These are phyloP conservation scores for Leccinum pseudoinsigne DNA, from an alignment of 1,284 basidiomycete species.

Conservation along the genomic window DNA sequence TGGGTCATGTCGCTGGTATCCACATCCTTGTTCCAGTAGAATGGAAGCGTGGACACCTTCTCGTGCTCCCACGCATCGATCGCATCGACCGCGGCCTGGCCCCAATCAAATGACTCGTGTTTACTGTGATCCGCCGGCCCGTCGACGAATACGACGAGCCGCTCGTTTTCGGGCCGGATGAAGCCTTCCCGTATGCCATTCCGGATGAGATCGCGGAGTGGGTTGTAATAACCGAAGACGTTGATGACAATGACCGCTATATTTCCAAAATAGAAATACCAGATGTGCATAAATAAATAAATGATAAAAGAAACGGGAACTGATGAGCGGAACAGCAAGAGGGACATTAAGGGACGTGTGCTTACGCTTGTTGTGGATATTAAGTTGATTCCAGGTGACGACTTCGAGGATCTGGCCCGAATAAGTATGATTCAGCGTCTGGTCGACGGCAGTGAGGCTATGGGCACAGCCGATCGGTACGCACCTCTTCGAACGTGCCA, in stretches of 20 bases:
- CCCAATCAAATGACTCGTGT: conserved; percentile 76
- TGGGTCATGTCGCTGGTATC: conserved; percentile 34
- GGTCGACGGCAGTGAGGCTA: conserved; percentile 3
- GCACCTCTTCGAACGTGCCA: conserved; percentile 90
- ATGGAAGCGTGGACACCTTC: conserved; percentile 29
- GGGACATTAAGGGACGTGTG: conserved; percentile 14
- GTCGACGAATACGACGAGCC: conserved; percentile 70
- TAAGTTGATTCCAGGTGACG: conserved; percentile 88
- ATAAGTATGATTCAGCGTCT: conserved; percentile 1
- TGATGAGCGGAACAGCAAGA: neutral
- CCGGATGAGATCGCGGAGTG: conserved; percentile 72
- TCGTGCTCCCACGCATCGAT: conserved; percentile 61
- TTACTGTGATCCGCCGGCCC: conserved; percentile 57
- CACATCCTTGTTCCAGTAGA: conserved; percentile 44
- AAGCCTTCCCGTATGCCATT: conserved; percentile 74
- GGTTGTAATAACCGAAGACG: conserved; percentile 77
- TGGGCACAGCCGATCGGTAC: neutral
- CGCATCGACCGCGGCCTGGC: conserved; percentile 64
- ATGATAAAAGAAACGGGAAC: neutral
- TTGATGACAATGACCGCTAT: conserved; percentile 77
- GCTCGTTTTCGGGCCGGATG: conserved; percentile 61
- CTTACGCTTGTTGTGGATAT: conserved; percentile 85
- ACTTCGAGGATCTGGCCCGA: conserved; percentile 75
- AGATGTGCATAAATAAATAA: neutral
- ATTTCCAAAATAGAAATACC: neutral